Base-by-base conservation (phyloP, 2,329 filamentous ascomycete genomes). In the Pseudocercospora fuligena region DNA sequence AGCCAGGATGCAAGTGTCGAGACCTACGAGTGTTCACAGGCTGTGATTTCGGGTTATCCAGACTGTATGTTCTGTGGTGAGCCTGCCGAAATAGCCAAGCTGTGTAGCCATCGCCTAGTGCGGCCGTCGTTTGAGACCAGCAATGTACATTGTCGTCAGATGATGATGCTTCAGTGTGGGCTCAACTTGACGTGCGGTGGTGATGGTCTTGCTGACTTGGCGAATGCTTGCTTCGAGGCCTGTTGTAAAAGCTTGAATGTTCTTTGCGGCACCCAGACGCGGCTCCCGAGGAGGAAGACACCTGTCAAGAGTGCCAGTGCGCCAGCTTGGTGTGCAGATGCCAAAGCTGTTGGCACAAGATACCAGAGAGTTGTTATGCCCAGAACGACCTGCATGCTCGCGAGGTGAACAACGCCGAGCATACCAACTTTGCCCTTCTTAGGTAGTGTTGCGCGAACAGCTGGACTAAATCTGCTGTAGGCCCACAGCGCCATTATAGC, bases 281-380 rank as follows among this genome's bases (percentile, higher is more conserved):
- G 86, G 73, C 90, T 93, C 11, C 92, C 92, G 43, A 97, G 82
- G 0, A 97, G 86, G 23, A 97, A 82, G 0, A 90, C 90, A 53
- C 92, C 93, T 0, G 92, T 96, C 67, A 99, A 81, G 21, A 99
- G 83, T 1, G 92, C 92, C 72, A 99, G 81, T 66, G 90, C 92
- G 46, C 95, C 94, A 1, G 95, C 95, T 81, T 99, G 95, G 79
- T 99, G 95, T 7, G 92, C 89, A 2, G 94, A 93, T 0, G 94
- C 95, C 9, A 99, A 83, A 69, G 91, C 90, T 2, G 90, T 91
- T 4, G 96, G 95, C 0, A 99, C 94, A 78, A 99, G 90, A 82
- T 97, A 98, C 74, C 97, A 90, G 67, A 99, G 85, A 0, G 95
- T 99, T 70, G 86, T 89, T 78, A 99, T 97, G 25, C 95, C 95